phyloP scores from a whole-genome alignment of 495 filamentous ascomycete genomes.

The Penicillium tannophilum region DNA sequence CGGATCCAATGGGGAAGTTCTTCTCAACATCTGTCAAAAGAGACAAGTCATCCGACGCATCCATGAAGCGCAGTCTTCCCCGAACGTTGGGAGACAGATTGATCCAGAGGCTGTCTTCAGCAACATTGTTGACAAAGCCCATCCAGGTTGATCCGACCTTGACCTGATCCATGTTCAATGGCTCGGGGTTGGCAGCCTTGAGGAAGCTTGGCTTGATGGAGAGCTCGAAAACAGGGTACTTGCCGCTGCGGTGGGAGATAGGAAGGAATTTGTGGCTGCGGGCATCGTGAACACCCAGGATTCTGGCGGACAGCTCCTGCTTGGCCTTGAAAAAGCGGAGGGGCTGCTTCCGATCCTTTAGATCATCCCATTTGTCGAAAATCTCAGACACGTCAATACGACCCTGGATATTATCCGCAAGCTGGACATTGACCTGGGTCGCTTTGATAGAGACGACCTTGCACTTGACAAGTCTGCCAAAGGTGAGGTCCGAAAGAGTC shows the following conservation, averaged over 20 bases:
- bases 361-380: conserved; percentile 84
- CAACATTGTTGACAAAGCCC: conserved; percentile 87
- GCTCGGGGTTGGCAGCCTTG: conserved; percentile 51
- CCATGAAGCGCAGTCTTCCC: conserved; percentile 75
- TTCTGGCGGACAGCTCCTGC: conserved; percentile 68
- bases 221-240: conserved; percentile 80
- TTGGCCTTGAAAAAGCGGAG: conserved; percentile 70
- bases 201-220: conserved; percentile 77
- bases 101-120: conserved; percentile 78
- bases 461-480: conserved; percentile 79
- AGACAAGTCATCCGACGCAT: conserved; percentile 83
- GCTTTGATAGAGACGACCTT: conserved; percentile 77
- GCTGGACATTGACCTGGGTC: conserved; percentile 87
- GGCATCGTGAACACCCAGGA: conserved; percentile 87
- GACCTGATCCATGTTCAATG: conserved; percentile 74
- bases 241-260: conserved; percentile 78
- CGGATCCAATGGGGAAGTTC: conserved; percentile 87
- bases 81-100: conserved; percentile 89
- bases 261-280: conserved; percentile 89
- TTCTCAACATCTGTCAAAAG: conserved; percentile 72
- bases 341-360: conserved; percentile 78
- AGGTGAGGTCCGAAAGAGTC: conserved; percentile 65
- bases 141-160: conserved; percentile 67
- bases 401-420: conserved; percentile 88
- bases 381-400: conserved; percentile 87